phyloP scores from a whole-genome alignment of 208 protist species.

The Balamuthia mandrillaris region DNA sequence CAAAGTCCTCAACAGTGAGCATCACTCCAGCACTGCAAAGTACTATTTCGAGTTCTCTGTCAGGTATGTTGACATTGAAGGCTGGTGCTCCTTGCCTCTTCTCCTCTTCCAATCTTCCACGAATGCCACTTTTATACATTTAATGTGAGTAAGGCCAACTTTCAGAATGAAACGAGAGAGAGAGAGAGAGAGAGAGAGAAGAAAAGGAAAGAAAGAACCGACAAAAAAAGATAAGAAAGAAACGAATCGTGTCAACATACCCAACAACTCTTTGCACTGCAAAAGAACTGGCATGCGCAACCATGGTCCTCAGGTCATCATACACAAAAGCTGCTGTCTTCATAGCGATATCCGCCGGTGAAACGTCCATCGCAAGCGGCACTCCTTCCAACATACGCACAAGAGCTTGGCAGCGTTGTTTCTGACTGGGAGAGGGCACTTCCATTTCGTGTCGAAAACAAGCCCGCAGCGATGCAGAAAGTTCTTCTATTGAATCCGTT shows the following conservation, averaged over 20 bases:
- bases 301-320: conserved; percentile 38
- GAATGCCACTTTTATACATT: not conserved
- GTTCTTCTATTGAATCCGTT: conserved; percentile 41
- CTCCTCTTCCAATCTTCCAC: not conserved
- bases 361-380: conserved; percentile 32
- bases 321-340: conserved; percentile 57
- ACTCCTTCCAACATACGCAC: conserved; percentile 28
- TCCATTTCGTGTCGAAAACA: conserved; percentile 60
- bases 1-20: conserved; percentile 44
- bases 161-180: not conserved
- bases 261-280: conserved; percentile 19
- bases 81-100: not conserved
- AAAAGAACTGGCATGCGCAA: conserved; percentile 1
- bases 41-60: not conserved
- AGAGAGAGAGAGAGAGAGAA: not conserved
- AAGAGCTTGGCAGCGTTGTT: not conserved
- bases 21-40: conserved; percentile 30
- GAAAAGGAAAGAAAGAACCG: not conserved
- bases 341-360: conserved; percentile 41
- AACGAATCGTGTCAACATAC: too few relatives aligned
- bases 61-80: not conserved
- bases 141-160: not conserved
- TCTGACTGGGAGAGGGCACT: conserved; percentile 38
- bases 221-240: too few relatives aligned
- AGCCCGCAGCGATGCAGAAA: conserved; percentile 46